phyloP scores from a whole-genome alignment of 352 stramenopile genomes.

The Thalassiosira mediterranea region DNA sequence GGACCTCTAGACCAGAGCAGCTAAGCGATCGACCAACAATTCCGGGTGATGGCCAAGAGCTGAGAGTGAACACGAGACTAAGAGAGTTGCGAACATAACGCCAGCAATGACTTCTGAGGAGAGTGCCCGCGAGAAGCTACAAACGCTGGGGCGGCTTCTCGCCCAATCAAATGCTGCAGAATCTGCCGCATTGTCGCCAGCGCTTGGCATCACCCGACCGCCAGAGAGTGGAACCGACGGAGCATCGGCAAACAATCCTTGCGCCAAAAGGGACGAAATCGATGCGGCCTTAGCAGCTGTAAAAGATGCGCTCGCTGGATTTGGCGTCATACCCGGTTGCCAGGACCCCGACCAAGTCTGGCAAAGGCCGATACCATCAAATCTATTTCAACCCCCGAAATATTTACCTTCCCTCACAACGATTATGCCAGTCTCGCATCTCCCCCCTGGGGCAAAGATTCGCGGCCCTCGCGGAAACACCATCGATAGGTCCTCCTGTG shows the following conservation, averaged over 20 bases:
- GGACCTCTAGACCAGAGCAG: too few relatives aligned
- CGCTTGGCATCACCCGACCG: slow-evolving; percentile 19
- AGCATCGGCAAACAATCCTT: too few relatives aligned
- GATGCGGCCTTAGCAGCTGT: slow-evolving; percentile 35
- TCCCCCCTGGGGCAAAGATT: slow-evolving; percentile 46
- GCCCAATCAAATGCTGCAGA: slow-evolving; percentile 8
- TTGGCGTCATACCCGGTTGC: slow-evolving; percentile 34
- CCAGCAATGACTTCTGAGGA: slow-evolving; percentile 10
- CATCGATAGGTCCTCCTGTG: background rate
- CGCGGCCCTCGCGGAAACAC: slow-evolving; percentile 4
- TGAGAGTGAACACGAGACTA: too few relatives aligned
- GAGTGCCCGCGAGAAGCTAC: slow-evolving; percentile 8
- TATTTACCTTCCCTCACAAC: slow-evolving; percentile 36
- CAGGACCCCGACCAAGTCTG: slow-evolving; percentile 24
- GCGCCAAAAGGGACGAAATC: slow-evolving; percentile 5
- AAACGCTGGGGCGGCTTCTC: slow-evolving; percentile 20
- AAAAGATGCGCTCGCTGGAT: slow-evolving; percentile 23
- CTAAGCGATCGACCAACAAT: too few relatives aligned
- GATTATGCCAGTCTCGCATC: slow-evolving; percentile 29
- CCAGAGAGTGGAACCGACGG: too few relatives aligned
- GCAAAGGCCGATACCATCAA: slow-evolving; percentile 33
- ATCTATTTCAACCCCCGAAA: slow-evolving; percentile 42
- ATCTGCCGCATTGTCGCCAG: slow-evolving; percentile 5
- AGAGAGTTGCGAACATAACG: too few relatives aligned
- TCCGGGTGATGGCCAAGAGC: too few relatives aligned